Percentiles rank a stretch among this genome's conserved stretches.
Evolutionary conservation across 2,329 filamentous ascomycete species (phyloP).

Genomic region (Cryphonectria carpinicola): DNA sequence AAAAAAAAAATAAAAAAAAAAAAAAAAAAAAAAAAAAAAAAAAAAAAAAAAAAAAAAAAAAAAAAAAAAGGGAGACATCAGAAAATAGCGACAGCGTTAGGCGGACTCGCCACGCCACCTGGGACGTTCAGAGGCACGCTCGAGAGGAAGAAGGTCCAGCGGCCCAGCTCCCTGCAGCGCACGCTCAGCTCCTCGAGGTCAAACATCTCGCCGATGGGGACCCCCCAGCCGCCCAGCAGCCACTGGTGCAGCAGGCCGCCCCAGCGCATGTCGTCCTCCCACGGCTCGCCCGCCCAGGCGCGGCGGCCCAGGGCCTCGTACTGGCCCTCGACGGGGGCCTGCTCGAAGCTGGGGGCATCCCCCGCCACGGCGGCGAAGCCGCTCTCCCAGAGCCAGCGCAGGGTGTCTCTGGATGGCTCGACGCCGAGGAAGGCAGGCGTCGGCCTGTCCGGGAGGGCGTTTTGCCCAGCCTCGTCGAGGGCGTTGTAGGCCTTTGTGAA

Average conservation of each 20-base stretch:
- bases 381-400: constrained; percentile 68
- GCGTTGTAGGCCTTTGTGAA: constrained; percentile 16
- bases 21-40: too few species aligned
- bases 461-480: background rate
- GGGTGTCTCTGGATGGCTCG: constrained; percentile 1
- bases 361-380: constrained; percentile 69
- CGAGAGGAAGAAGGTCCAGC: constrained; percentile 40
- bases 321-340: constrained; percentile 48
- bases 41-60: too few species aligned
- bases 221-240: constrained; percentile 38
- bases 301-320: background rate
- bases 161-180: constrained; percentile 35
- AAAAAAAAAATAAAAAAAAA: too few species aligned
- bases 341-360: constrained; percentile 68
- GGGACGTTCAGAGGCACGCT: constrained; percentile 28
- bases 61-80: too few species aligned
- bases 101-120: constrained; percentile 20
- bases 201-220: constrained; percentile 40
- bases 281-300: constrained; percentile 1
- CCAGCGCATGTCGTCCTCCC: constrained; percentile 2
- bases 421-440: constrained; percentile 17
- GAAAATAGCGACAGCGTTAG: constrained; percentile 19
- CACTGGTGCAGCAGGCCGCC: constrained; percentile 35
- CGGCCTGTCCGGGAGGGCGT: constrained; percentile 9
- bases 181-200: constrained; percentile 38